Evolutionary conservation across 331 rosid genomes (phyloP).

Genomic region (Spiraea crenata): DNA sequence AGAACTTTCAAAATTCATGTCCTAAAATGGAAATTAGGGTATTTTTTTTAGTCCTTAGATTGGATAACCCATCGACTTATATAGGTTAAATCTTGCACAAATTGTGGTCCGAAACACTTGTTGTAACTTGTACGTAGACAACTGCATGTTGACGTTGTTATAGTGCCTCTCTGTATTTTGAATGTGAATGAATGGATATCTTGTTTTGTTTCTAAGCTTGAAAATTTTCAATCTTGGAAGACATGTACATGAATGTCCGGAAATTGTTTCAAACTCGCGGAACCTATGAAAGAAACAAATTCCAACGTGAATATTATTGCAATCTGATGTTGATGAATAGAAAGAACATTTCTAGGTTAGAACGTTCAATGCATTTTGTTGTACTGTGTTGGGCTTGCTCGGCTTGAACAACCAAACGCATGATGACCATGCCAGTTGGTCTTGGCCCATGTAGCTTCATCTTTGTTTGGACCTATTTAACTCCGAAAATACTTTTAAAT

Average conservation of each 20-base stretch:
- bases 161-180: slow-evolving; percentile 18
- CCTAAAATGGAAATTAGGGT: no score
- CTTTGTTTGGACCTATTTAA: background rate
- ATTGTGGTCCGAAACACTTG: slow-evolving; percentile 27
- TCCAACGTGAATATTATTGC: no score
- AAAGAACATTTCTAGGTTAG: no score
- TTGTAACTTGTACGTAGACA: slow-evolving; percentile 23
- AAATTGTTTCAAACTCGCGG: background rate
- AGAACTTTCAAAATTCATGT: no score
- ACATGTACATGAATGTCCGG: background rate
- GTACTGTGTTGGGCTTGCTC: no score
- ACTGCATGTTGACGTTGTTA: slow-evolving; percentile 8
- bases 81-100: slow-evolving; percentile 47
- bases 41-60: no score
- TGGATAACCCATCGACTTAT: slow-evolving; percentile 43
- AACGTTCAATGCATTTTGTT: no score
- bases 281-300: background rate
- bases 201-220: background rate
- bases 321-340: no score
- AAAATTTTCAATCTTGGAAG: background rate
- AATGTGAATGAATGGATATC: slow-evolving; percentile 16
- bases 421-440: no score
- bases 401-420: no score
- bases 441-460: background rate
- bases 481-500: no score